These are phyloP conservation scores for Rhytidhysteron rufulum DNA, from an alignment of 2,329 filamentous ascomycete species.

Conservation along the genomic window DNA sequence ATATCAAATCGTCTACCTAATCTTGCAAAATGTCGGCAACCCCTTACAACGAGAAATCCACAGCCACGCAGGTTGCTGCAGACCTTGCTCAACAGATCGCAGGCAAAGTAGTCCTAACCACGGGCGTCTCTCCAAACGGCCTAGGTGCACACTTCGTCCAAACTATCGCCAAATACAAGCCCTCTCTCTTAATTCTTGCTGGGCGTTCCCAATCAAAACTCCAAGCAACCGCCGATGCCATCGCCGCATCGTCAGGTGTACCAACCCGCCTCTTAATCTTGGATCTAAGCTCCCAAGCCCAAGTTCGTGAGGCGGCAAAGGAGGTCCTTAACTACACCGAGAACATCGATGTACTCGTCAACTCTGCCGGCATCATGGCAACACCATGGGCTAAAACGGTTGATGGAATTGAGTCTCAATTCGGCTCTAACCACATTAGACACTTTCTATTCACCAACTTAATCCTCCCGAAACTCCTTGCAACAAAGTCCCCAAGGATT, in stretches of 20 bases:
- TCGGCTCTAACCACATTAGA: constrained; percentile 44
- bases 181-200: constrained; percentile 26
- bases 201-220: constrained; percentile 31
- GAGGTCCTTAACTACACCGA: constrained; percentile 9
- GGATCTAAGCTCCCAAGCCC: constrained; percentile 25
- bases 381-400: constrained; percentile 17
- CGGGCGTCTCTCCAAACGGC: constrained; percentile 25
- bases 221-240: constrained; percentile 1
- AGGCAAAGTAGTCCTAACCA: constrained; percentile 30
- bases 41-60: neutral
- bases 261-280: constrained; percentile 8
- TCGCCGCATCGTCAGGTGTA: neutral
- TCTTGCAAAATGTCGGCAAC: too few relatives aligned
- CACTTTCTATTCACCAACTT: constrained; percentile 40
- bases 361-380: constrained; percentile 35
- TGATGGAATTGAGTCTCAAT: constrained; percentile 43
- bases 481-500: constrained; percentile 20
- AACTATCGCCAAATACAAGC: constrained; percentile 23
- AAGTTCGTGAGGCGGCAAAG: constrained; percentile 23
- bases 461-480: constrained; percentile 33
- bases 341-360: constrained; percentile 33
- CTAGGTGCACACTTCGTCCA: constrained; percentile 24
- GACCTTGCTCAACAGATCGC: neutral
- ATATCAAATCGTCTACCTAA: too few relatives aligned
- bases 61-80: neutral